A percentile compares a stretch with the other conserved stretches of the same genome.
phyloP scores from a whole-genome alignment of 768 basidiomycete genomes.

The Cyathus striatus region DNA sequence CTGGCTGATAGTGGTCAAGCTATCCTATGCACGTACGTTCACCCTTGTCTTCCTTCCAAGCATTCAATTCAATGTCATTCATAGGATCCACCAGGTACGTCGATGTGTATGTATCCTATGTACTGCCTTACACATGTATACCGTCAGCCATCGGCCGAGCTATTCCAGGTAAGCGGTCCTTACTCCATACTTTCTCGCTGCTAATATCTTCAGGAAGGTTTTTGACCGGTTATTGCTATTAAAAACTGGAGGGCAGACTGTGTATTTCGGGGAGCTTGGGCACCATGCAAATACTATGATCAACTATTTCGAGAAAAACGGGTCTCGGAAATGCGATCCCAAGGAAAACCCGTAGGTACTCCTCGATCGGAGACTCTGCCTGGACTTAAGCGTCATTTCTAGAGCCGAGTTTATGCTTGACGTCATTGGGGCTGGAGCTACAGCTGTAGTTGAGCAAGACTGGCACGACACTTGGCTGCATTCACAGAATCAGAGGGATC shows the following conservation, averaged over 20 bases:
- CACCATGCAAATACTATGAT: constrained; percentile 55
- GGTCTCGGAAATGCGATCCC: constrained; percentile 54
- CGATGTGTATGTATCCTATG: background rate
- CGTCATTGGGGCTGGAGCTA: constrained; percentile 70
- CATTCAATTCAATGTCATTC: background rate
- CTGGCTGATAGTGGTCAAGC: constrained; percentile 82
- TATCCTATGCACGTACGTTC: constrained; percentile 78
- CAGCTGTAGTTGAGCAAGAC: constrained; percentile 43
- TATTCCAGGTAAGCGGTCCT: constrained; percentile 52
- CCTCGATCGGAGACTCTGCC: no score
- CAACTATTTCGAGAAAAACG: constrained; percentile 71
- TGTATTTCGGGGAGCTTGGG: constrained; percentile 74
- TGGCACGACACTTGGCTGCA: constrained; percentile 53
- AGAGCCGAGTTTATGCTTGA: constrained; percentile 65
- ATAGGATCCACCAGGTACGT: constrained; percentile 38
- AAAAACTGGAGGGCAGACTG: constrained; percentile 69
- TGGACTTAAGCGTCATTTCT: no score
- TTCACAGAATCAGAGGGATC: constrained; percentile 26
- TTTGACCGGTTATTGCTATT: constrained; percentile 80
- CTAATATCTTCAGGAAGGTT: constrained; percentile 22
- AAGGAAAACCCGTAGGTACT: constrained; percentile 67
- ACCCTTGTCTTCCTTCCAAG: background rate
- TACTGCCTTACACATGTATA: background rate
- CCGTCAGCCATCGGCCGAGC: constrained; percentile 68
- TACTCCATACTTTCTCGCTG: background rate